Evolutionary conservation across 2,329 filamentous ascomycete genomes (phyloP).

Genomic region (Scedosporium apiospermum): DNA sequence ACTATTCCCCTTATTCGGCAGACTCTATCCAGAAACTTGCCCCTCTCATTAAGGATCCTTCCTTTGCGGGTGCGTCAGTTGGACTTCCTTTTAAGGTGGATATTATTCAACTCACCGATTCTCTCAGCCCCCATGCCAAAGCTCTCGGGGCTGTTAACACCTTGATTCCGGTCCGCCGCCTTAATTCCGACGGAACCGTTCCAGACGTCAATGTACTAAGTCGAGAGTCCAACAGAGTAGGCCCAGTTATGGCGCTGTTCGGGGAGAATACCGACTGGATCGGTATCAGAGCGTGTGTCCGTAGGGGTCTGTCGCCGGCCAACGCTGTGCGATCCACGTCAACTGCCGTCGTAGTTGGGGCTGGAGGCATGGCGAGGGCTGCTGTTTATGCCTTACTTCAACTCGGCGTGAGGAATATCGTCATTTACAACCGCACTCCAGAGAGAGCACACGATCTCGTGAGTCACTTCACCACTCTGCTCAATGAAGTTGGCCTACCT

Average conservation of each 20-base stretch:
- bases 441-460: constrained; percentile 60
- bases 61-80: constrained; percentile 64
- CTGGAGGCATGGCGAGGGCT: constrained; percentile 68
- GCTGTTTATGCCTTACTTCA: constrained; percentile 72
- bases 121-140: constrained; percentile 61
- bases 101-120: constrained; percentile 58
- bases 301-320: constrained; percentile 62
- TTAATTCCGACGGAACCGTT: constrained; percentile 46
- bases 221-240: constrained; percentile 44
- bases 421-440: constrained; percentile 62
- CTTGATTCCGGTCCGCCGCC: constrained; percentile 57
- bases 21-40: constrained; percentile 53
- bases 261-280: constrained; percentile 80
- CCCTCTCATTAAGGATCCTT: constrained; percentile 51
- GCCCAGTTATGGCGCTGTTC: constrained; percentile 59
- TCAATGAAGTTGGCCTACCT: constrained; percentile 32
- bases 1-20: constrained; percentile 56
- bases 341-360: constrained; percentile 52
- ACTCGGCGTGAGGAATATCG: constrained; percentile 66
- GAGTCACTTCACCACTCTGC: constrained; percentile 55
- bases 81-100: constrained; percentile 69
- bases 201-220: constrained; percentile 27
- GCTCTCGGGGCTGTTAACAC: constrained; percentile 73
- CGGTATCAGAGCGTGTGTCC: constrained; percentile 64
- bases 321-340: constrained; percentile 50